Percentiles rank a stretch among this genome's conserved stretches.
Conservation (phyloP, 352 stramenopile species). For the Saprolegnia diclina region DNA sequence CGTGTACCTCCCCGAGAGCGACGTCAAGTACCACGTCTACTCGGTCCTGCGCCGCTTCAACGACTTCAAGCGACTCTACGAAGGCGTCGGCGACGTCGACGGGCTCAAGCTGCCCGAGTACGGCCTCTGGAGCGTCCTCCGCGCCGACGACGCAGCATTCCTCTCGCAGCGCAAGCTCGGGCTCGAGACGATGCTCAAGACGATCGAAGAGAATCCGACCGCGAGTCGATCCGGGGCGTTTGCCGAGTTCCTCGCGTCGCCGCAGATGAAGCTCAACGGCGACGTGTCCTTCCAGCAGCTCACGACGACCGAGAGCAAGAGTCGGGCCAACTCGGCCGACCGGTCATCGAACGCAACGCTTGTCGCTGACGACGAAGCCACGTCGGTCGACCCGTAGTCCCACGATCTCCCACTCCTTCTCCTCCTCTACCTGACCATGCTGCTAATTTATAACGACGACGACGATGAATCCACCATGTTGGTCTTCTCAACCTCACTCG, state of each 20-base stretch:
- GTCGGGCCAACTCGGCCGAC: background rate
- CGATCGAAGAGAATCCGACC: background rate
- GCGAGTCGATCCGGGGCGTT: constrained; percentile 3
- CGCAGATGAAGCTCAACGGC: constrained; percentile 3
- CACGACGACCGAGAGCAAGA: background rate
- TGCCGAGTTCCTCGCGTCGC: constrained; percentile 1
- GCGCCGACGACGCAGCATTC: background rate
- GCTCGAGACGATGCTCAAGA: constrained; percentile 11
- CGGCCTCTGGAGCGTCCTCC: constrained; percentile 3
- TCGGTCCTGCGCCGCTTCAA: constrained; percentile 2
- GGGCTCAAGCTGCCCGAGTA: constrained; percentile 2
- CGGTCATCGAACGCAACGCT: background rate
- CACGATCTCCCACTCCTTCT: background rate
- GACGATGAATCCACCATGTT: background rate
- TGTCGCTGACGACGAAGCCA: background rate
- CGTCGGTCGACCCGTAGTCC: background rate
- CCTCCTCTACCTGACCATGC: background rate
- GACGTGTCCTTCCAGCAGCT: constrained; percentile 4
- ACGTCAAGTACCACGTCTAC: constrained; percentile 10
- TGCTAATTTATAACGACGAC: constrained; percentile 16
- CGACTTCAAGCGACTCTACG: constrained; percentile 8
- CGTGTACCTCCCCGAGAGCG: constrained; percentile 2
- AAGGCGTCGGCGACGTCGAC: background rate
- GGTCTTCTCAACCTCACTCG: background rate
- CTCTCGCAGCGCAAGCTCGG: background rate